Evolutionary conservation across 2,329 filamentous ascomycete genomes (phyloP), one percentile per base, ranked within the genome.

Genomic region (Hypoxylon sp.): DNA sequence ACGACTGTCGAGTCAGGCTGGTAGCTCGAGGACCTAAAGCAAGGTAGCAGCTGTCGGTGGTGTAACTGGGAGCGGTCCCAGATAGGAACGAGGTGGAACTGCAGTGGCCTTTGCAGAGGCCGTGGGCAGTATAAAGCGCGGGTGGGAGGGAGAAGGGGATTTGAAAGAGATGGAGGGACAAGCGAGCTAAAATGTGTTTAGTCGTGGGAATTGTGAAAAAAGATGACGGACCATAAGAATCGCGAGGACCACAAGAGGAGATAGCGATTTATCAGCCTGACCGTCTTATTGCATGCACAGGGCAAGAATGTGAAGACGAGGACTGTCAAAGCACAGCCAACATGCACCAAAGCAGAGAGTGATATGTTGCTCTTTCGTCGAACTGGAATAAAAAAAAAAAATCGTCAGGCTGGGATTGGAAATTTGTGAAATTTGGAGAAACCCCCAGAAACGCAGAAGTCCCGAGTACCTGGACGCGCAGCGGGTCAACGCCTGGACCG

Each of bases 351-450:
- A 69, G 55, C 42, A 67, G 67, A 67, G 67, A 54, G 63, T 70
- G 66, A 69, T 69, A 62, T 67, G 67, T 64, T 65, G 46, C 63
- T 65, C 43, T 64, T 53, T 54, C 51, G 48, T 55, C 62, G 58
- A 58, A 42, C 54, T 48, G 57, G 61, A 60, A 63, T 63, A 68
- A 70, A 70, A 70, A 60, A 60, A 63, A 62, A 68, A 70, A 70
- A 70, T 70, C 62, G 53, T 66, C 66, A 70, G 69, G 69, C 69
- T 70, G 68, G 69, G 65, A 58, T 64, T 64, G 52, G 61, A 65
- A 69, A 63, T 69, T 69, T 68, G 64, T 68, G 65, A 69, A 69
- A 67, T 69, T 72, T 70, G 66, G 67, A 65, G 60, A 62, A 66
- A 56, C 62, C 62, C 62, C 57, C 52, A 59, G 54, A 56, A 48